These are phyloP conservation scores for Penstemon newberryi DNA, from an alignment of 257 asterid genomes.

Conservation along the genomic window DNA sequence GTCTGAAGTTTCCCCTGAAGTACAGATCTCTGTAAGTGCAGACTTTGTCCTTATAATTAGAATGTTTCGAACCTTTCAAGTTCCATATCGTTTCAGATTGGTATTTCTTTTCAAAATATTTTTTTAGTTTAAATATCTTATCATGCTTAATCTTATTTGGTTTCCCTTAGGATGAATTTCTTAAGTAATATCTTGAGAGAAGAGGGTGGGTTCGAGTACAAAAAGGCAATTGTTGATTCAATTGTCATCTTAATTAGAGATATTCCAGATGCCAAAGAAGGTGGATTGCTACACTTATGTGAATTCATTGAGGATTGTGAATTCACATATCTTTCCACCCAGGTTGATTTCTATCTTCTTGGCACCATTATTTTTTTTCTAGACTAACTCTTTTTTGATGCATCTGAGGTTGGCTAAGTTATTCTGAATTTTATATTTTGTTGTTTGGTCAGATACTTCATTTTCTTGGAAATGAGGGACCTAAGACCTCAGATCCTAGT, in stretches of 20 bases:
- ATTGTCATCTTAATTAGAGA: slow-evolving; percentile 93
- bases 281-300: slow-evolving; percentile 87
- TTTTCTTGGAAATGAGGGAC: slow-evolving; percentile 97
- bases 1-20: slow-evolving; percentile 92
- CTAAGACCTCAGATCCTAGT: slow-evolving; percentile 92
- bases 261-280: slow-evolving; percentile 95
- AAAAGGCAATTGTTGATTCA: slow-evolving; percentile 93
- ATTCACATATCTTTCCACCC: slow-evolving; percentile 95
- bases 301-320: slow-evolving; percentile 98
- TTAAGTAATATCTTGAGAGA: slow-evolving; percentile 93
- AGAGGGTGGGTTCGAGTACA: slow-evolving; percentile 96
- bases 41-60: slow-evolving; percentile 19
- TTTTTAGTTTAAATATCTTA: slow-evolving; percentile 3
- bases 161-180: slow-evolving; percentile 75
- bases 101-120: slow-evolving; percentile 3
- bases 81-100: slow-evolving; percentile 24
- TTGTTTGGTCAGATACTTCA: slow-evolving; percentile 63
- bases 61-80: slow-evolving; percentile 9
- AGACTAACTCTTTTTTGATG: slow-evolving; percentile 12
- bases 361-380: slow-evolving; percentile 14
- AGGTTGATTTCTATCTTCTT: slow-evolving; percentile 49
- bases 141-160: slow-evolving; percentile 14
- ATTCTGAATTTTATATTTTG: slow-evolving; percentile 18
- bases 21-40: slow-evolving; percentile 86
- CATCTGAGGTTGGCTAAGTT: slow-evolving; percentile 14